These are phyloP conservation scores for Grosmannia serpens DNA, from an alignment of 2,329 filamentous ascomycete species.

Conservation along the genomic window DNA sequence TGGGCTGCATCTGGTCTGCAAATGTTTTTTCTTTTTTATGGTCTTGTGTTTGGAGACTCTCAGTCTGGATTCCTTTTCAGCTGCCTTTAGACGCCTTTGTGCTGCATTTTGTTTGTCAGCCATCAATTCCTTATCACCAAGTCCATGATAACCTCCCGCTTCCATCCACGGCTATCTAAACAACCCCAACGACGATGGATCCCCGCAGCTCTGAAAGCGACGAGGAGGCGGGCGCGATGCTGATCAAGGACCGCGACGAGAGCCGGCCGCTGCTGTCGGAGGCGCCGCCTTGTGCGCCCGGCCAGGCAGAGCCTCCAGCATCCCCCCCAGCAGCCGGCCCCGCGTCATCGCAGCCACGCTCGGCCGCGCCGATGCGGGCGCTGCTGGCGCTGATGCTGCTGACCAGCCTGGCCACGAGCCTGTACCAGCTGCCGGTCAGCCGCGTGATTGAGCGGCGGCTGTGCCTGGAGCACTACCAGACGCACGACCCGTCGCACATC, in stretches of 20 bases:
- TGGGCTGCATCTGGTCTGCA: too few species aligned
- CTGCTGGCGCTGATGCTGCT: slow-evolving; percentile 31
- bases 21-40: background rate
- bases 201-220: background rate
- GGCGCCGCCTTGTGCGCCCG: background rate
- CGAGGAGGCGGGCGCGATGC: background rate
- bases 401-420: slow-evolving; percentile 34
- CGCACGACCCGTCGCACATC: slow-evolving; percentile 23
- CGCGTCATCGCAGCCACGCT: background rate
- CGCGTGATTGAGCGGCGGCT: slow-evolving; percentile 34
- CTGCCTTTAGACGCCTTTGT: background rate
- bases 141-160: background rate
- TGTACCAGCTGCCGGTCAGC: slow-evolving; percentile 36
- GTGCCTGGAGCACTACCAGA: slow-evolving; percentile 37
- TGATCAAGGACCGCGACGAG: background rate
- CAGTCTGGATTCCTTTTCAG: background rate
- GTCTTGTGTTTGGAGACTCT: too few species aligned
- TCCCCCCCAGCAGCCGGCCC: background rate
- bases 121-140: background rate
- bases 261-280: too few species aligned
- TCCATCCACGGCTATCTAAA: background rate
- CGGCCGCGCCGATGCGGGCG: slow-evolving; percentile 10
- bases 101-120: background rate
- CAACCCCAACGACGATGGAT: background rate
- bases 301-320: background rate